Evolutionary conservation across 257 asterid genomes (phyloP), one percentile per base, ranked within the genome.

Genomic region (Solanum okadae): DNA sequence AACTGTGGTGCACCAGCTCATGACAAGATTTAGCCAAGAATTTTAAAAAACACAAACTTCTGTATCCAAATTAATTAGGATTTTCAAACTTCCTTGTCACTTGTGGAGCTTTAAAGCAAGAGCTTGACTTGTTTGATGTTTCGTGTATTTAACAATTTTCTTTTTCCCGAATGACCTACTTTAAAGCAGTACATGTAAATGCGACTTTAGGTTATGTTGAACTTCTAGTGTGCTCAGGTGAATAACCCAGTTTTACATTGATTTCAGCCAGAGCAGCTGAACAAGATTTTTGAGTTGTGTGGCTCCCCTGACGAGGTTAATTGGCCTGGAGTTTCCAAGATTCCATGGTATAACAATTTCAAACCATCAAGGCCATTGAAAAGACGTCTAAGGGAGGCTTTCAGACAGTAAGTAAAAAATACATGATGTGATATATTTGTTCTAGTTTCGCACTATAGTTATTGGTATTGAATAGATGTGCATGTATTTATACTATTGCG

Each of bases 271-370:
- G 99, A 97, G 87, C 99, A 97, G 93, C 91, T 97, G 88, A 94
- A 89, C 89, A 97, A 95, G 92, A 97, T 97, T 90, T 97, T 91
- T 90, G 98, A 97, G 93, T 98, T 97, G 87, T 97, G 99, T 92
- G 99, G 99, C 82, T 89, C 96, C 44, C 99, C 99, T 46, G 99
- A 97, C 89, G 99, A 97, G 92, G 81, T 92, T 85, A 92, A 92
- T 16, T 97, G 99, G 99, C 99, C 99, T 85, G 99, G 99, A 84
- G 99, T 97, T 88, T 93, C 99, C 46, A 97, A 96, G 96, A 91
- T 94, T 63, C 98, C 98, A 23, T 97, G 98, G 99, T 97, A 97
- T 91, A 94, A 90, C 93, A 97, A 95, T 90, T 96, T 97, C 93
- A 96, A 96, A 91, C 99, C 99, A 35, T 31, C 97, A 73, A 95